These are phyloP conservation scores for Conoideocrella luteorostrata DNA, from an alignment of 2,329 filamentous ascomycete genomes.

Conservation along the genomic window DNA sequence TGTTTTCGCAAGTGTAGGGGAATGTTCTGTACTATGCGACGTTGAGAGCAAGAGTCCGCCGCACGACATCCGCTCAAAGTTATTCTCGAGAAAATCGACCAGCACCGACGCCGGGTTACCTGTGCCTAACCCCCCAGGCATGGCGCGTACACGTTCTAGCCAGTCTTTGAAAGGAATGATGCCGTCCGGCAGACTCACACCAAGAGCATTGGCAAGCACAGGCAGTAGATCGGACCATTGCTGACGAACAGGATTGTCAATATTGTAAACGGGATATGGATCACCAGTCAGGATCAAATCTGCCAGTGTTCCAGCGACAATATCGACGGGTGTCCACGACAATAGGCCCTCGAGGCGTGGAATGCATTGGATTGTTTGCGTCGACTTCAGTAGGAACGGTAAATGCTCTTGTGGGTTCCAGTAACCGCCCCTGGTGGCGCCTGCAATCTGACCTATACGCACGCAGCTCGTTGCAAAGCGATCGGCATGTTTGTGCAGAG, in stretches of 20 bases:
- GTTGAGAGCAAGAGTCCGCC: too few species aligned
- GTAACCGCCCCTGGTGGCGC: constrained; percentile 38
- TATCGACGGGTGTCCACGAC: constrained; percentile 40
- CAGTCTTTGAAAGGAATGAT: constrained; percentile 4
- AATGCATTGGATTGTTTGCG: constrained; percentile 34
- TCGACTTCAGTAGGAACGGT: constrained; percentile 41
- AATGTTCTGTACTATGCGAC: too few species aligned
- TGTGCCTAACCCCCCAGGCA: not conserved
- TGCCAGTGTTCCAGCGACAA: constrained; percentile 1
- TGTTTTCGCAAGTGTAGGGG: too few species aligned
- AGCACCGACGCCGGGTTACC: constrained; percentile 1
- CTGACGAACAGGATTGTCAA: constrained; percentile 15
- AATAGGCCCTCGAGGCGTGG: constrained; percentile 33
- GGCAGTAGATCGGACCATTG: constrained; percentile 8
- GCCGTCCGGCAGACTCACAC: not conserved
- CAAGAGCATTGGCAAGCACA: constrained; percentile 1
- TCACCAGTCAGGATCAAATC: constrained; percentile 6
- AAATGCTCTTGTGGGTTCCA: constrained; percentile 50
- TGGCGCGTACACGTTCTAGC: not conserved
- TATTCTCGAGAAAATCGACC: constrained; percentile 1
- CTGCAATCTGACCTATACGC: constrained; percentile 46
- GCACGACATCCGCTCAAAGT: constrained; percentile 4
- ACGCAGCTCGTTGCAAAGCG: constrained; percentile 36
- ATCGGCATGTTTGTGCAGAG: constrained; percentile 33
- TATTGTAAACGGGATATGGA: constrained; percentile 11